Conservation (phyloP, 1,284 basidiomycete species). For the Gastroboletus turbinatus region DNA sequence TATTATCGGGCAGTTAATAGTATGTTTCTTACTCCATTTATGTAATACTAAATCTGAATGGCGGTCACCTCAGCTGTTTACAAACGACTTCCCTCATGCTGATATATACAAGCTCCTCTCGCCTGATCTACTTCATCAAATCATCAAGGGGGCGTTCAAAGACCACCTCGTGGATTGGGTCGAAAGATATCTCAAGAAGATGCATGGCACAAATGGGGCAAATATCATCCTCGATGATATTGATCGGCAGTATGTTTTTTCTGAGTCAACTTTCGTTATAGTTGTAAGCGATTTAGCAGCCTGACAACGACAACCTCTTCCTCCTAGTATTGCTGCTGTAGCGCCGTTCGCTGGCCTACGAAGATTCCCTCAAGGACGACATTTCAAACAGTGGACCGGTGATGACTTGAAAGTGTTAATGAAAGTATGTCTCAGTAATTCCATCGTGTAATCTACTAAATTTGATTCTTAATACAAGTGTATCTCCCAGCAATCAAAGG, state of each 20-base stretch:
- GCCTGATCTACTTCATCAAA: neutral
- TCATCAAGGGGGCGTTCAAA: neutral
- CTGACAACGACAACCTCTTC: too few relatives aligned
- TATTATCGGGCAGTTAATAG: too few relatives aligned
- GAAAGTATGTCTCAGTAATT: conserved; percentile 8
- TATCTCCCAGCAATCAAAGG: neutral
- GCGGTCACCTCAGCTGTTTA: neutral
- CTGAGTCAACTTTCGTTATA: too few relatives aligned
- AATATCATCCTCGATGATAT: neutral
- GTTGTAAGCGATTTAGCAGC: too few relatives aligned
- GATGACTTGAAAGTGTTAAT: conserved; percentile 22
- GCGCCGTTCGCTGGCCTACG: neutral
- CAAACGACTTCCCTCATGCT: neutral
- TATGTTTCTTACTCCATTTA: too few relatives aligned
- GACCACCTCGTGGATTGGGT: neutral
- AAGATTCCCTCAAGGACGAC: conserved; percentile 19
- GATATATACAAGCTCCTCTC: neutral
- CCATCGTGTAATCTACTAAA: too few relatives aligned
- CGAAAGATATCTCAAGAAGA: neutral
- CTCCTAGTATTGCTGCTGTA: neutral
- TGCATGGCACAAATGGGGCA: too few relatives aligned
- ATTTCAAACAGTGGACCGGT: conserved; percentile 25
- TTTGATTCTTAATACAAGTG: neutral
- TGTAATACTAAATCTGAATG: too few relatives aligned
- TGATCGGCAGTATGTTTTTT: neutral